Evolutionary conservation across 371 early-diverging fungal species (phyloP), one percentile per base, ranked within the genome.

Genomic region (Mortierella sp.): DNA sequence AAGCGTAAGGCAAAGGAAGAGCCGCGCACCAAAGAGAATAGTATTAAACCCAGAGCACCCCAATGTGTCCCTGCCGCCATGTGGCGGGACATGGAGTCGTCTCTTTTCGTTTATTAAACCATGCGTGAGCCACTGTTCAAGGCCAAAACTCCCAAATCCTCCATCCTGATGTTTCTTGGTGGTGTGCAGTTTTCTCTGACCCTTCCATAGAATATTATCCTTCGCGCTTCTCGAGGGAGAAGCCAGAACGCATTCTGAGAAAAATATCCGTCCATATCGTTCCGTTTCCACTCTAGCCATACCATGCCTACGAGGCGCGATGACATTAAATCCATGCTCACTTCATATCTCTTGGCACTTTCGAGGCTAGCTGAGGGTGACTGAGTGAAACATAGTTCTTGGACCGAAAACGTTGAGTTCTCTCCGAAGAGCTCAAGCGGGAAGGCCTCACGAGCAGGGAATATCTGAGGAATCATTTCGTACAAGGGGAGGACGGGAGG

Each of bases 231-330:
- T 18, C 23, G 25, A 5, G 68, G 68, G 1, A 72, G 56, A 7
- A 77, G 37, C 72, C 79, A 77, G 51, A 77, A 59, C 9, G 59
- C 68, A n/a, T 77, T 77, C 23, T 68, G 62, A 26, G 28, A 37
- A 58, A 77, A 77, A 25, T 72, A 57, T 1, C 79, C 79, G 16
- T 58, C 61, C 1, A 72, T 29, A 14, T 61, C 53, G n/a, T 59
- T 28, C 14, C 19, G n/a, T 14, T 29, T 25, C 79, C 79, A 77
- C 30, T 65, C 68, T 11, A 77, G 52, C 66, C 72, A 62, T 18
- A 77, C 70, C 1, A 64, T 45, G 5, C 79, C 79, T 7, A 66
- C 72, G 23, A 68, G 7, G 7, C 43, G 57, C 1, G 58, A 26
- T 0, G 79, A 64, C 1, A 14, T 45, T 4, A 77, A n/a, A 7